A percentile compares a stretch with the other conserved stretches of the same genome.
These are phyloP conservation scores for Xylariaceae sp. DNA, from an alignment of 2,329 filamentous ascomycete species.

Conservation along the genomic window DNA sequence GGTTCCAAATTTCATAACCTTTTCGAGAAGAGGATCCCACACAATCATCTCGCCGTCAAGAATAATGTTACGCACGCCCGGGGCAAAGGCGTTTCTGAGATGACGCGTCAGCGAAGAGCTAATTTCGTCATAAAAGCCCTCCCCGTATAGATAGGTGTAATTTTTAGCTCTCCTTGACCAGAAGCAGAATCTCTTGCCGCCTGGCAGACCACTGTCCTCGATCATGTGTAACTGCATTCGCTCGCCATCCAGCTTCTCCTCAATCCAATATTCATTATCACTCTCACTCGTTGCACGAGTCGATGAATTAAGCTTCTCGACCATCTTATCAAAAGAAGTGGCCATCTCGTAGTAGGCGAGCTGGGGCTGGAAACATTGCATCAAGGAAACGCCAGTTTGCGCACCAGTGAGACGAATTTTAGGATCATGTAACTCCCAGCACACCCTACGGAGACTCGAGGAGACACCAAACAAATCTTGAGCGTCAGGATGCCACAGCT, in stretches of 20 bases:
- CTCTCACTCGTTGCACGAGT: slow-evolving; percentile 64
- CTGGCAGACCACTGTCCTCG: slow-evolving; percentile 68
- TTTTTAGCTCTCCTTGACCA: slow-evolving; percentile 98
- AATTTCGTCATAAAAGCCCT: slow-evolving; percentile 76
- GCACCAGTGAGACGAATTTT: slow-evolving; percentile 74
- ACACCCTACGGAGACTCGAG: slow-evolving; percentile 86
- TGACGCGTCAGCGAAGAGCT: slow-evolving; percentile 81
- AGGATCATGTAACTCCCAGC: slow-evolving; percentile 88
- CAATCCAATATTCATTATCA: slow-evolving; percentile 88
- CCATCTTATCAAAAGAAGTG: slow-evolving; percentile 77
- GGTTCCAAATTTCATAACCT: slow-evolving; percentile 87
- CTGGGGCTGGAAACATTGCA: slow-evolving; percentile 97
- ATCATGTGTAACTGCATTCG: slow-evolving; percentile 96
- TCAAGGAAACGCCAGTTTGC: slow-evolving; percentile 76
- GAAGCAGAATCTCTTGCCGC: slow-evolving; percentile 79
- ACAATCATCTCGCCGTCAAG: slow-evolving; percentile 99
- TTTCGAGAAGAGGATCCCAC: slow-evolving; percentile 87
- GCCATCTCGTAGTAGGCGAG: slow-evolving; percentile 90
- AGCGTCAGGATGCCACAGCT: slow-evolving; percentile 80
- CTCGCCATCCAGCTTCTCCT: slow-evolving; percentile 97
- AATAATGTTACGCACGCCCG: slow-evolving; percentile 83
- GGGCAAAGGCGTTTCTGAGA: slow-evolving; percentile 75
- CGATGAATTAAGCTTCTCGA: slow-evolving; percentile 60
- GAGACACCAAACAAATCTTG: slow-evolving; percentile 86
- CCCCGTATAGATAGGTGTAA: slow-evolving; percentile 92